These are phyloP conservation scores for Trypanosoma caninum DNA, from an alignment of 208 protist species.

Conservation along the genomic window DNA sequence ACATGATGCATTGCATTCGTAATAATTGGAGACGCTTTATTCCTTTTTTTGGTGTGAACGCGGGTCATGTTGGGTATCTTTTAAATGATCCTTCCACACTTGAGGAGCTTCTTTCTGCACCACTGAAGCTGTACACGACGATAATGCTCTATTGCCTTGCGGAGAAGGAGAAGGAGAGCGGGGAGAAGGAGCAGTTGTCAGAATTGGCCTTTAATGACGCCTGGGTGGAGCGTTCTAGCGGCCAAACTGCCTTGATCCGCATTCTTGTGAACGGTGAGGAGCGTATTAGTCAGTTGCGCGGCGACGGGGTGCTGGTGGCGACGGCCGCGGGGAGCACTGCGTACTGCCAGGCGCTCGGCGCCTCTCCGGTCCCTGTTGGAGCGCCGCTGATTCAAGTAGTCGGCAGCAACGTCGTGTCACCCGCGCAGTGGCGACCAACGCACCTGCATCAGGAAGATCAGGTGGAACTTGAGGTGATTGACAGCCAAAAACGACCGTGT, in stretches of 20 bases:
- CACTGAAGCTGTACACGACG: slow-evolving; percentile 82
- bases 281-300: slow-evolving; percentile 70
- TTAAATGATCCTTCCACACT: slow-evolving; percentile 80
- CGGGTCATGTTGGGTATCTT: slow-evolving; percentile 85
- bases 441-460: slow-evolving; percentile 87
- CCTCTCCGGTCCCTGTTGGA: slow-evolving; percentile 83
- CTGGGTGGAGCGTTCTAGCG: slow-evolving; percentile 87
- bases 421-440: slow-evolving; percentile 81
- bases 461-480: slow-evolving; percentile 87
- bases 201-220: slow-evolving; percentile 91
- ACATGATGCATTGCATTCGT: slow-evolving; percentile 92
- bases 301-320: slow-evolving; percentile 85
- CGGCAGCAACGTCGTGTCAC: slow-evolving; percentile 87
- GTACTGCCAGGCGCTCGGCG: slow-evolving; percentile 83
- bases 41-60: slow-evolving; percentile 90
- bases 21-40: slow-evolving; percentile 89
- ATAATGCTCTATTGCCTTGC: slow-evolving; percentile 89
- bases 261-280: slow-evolving; percentile 88
- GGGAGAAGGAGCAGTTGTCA: slow-evolving; percentile 63
- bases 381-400: slow-evolving; percentile 87
- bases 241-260: slow-evolving; percentile 87
- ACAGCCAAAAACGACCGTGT: slow-evolving; percentile 79
- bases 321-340: slow-evolving; percentile 88
- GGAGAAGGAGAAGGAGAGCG: slow-evolving; percentile 61
- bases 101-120: slow-evolving; percentile 79